Percentiles rank a stretch among this genome's conserved stretches.
phyloP scores from a whole-genome alignment of 768 basidiomycete genomes.

The Tulasnella sp. region DNA sequence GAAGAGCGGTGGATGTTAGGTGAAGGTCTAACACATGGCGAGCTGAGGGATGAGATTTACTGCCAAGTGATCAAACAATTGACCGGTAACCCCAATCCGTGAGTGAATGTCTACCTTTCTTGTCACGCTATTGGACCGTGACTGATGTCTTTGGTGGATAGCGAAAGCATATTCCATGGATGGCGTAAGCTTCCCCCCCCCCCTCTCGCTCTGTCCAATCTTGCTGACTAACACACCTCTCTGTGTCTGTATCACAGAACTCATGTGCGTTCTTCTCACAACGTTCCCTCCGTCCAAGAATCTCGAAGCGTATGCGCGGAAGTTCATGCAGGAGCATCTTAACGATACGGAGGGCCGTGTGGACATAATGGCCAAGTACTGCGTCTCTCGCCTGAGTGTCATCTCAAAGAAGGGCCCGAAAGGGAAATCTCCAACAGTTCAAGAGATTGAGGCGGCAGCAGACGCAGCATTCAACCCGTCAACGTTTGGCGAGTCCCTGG shows the following conservation, averaged over 20 bases:
- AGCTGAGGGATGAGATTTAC: conserved; percentile 87
- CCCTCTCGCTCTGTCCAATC: not conserved
- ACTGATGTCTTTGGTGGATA: conserved; percentile 23
- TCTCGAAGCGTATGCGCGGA: conserved; percentile 71
- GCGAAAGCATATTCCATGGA: conserved; percentile 78
- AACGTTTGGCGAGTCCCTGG: conserved; percentile 84
- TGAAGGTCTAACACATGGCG: conserved; percentile 67
- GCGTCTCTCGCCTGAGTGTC: conserved; percentile 60
- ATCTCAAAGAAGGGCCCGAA: conserved; percentile 77
- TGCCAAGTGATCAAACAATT: conserved; percentile 91
- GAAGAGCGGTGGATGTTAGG: conserved; percentile 80
- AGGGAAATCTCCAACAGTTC: conserved; percentile 66
- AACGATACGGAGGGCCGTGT: conserved; percentile 61
- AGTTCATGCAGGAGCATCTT: conserved; percentile 66
- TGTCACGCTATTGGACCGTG: no score
- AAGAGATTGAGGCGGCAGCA: conserved; percentile 88
- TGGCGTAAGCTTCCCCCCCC: conserved; percentile 39
- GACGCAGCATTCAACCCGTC: conserved; percentile 93
- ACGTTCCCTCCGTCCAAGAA: conserved; percentile 91
- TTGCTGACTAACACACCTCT: not conserved
- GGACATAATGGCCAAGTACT: conserved; percentile 85
- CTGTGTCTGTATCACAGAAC: conserved; percentile 27
- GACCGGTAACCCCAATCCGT: conserved; percentile 69
- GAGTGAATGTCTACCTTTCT: conserved; percentile 30
- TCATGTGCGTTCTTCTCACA: conserved; percentile 79